phyloP scores from a whole-genome alignment of 345 rosid species.

The Viola odorata region DNA sequence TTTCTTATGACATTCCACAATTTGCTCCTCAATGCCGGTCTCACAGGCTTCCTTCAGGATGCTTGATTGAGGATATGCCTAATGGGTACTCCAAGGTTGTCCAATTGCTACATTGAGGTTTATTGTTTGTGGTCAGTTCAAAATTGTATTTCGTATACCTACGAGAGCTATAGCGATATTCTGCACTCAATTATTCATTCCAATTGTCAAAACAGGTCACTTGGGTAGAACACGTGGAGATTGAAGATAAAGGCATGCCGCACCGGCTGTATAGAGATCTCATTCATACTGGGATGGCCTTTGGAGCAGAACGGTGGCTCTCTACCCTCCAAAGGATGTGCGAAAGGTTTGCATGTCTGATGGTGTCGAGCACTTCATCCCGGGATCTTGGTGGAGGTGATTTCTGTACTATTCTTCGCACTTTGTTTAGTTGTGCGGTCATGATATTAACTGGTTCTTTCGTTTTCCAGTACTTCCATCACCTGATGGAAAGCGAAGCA shows the following conservation, averaged over 20 bases:
- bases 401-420: not conserved
- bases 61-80: slow-evolving; percentile 96
- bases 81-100: slow-evolving; percentile 89
- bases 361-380: slow-evolving; percentile 56
- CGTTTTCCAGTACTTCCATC: slow-evolving; percentile 62
- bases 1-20: slow-evolving; percentile 79
- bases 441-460: not conserved
- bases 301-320: slow-evolving; percentile 85
- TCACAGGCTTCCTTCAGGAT: slow-evolving; percentile 82
- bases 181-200: slow-evolving; percentile 1
- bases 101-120: slow-evolving; percentile 7
- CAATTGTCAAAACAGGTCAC: slow-evolving; percentile 51
- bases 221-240: slow-evolving; percentile 86
- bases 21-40: slow-evolving; percentile 50
- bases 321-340: slow-evolving; percentile 81
- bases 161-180: not conserved
- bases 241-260: slow-evolving; percentile 57
- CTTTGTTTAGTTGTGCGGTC: not conserved
- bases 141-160: not conserved
- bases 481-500: slow-evolving; percentile 81
- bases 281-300: slow-evolving; percentile 63
- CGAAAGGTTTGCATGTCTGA: slow-evolving; percentile 69
- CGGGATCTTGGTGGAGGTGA: slow-evolving; percentile 82
- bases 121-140: slow-evolving; percentile 7
- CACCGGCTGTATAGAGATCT: slow-evolving; percentile 66